phyloP scores from a whole-genome alignment of 139 green algal genomes.

The Yamagishiella unicocca region DNA sequence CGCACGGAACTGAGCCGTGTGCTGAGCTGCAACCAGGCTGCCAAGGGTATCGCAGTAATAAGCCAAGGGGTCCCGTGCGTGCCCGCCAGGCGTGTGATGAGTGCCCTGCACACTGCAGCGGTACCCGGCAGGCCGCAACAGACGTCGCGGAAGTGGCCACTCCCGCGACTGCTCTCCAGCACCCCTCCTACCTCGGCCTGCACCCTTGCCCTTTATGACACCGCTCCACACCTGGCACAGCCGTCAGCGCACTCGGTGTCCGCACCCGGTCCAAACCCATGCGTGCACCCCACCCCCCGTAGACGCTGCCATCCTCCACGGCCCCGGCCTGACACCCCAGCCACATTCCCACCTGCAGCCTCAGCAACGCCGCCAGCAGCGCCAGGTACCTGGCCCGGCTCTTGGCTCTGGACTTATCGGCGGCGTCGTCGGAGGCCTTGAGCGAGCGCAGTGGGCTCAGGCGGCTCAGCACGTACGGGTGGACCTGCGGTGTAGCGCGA shows the following conservation, averaged over 20 bases:
- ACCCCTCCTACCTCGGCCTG: too few species aligned
- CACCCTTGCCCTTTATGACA: too few species aligned
- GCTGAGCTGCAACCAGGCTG: too few species aligned
- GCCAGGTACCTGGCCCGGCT: slow-evolving; percentile 32
- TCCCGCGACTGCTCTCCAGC: too few species aligned
- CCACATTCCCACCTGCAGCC: not conserved
- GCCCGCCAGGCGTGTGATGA: too few species aligned
- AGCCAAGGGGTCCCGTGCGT: too few species aligned
- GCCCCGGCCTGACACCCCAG: not conserved
- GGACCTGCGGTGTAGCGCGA: slow-evolving; percentile 16
- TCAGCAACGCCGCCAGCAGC: slow-evolving; percentile 47
- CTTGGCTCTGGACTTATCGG: not conserved
- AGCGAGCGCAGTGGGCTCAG: slow-evolving; percentile 3
- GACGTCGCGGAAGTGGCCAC: too few species aligned
- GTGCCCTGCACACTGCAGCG: too few species aligned
- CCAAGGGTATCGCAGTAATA: too few species aligned
- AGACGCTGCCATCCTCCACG: not conserved
- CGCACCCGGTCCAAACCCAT: not conserved
- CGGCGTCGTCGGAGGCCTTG: not conserved
- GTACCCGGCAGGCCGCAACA: too few species aligned
- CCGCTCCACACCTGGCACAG: not conserved
- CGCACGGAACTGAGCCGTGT: too few species aligned
- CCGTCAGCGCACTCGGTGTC: not conserved
- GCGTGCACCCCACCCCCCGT: not conserved
- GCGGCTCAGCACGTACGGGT: slow-evolving; percentile 47